A percentile compares a stretch with the other conserved stretches of the same genome.
Conservation (phyloP, 441 rosid species). For the Melastoma candidum region DNA sequence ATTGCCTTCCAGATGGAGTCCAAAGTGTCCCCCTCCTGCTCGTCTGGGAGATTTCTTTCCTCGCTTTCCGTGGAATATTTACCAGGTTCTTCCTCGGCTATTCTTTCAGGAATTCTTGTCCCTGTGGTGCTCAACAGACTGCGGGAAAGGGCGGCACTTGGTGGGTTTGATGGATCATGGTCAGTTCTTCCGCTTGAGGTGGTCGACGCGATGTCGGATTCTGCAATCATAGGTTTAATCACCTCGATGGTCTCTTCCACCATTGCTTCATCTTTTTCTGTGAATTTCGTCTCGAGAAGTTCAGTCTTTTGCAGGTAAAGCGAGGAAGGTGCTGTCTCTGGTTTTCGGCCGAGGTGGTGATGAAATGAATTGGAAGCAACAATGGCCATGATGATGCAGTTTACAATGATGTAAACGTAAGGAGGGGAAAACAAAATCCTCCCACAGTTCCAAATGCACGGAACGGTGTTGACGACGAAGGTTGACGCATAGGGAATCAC, state of each 20-base stretch:
- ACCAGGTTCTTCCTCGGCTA: neutral
- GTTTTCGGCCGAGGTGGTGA: constrained; percentile 1
- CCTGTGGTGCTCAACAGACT: neutral
- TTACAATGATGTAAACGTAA: constrained; percentile 25
- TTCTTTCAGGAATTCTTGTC: neutral
- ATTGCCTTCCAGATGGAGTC: constrained; percentile 26
- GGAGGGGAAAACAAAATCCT: constrained; percentile 22
- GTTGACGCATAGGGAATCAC: constrained; percentile 23
- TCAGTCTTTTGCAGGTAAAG: neutral
- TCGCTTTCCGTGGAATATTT: neutral
- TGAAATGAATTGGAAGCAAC: constrained; percentile 20
- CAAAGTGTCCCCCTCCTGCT: constrained; percentile 11
- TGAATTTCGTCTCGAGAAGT: neutral
- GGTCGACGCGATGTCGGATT: too few relatives aligned
- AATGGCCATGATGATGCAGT: constrained; percentile 23
- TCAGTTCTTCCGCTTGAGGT: too few relatives aligned
- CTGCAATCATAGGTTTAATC: too few relatives aligned
- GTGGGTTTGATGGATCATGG: too few relatives aligned
- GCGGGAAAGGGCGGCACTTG: too few relatives aligned
- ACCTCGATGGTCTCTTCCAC: too few relatives aligned
- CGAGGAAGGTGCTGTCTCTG: neutral
- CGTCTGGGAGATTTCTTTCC: neutral
- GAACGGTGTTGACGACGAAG: constrained; percentile 21
- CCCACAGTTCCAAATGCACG: constrained; percentile 17
- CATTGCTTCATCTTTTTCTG: neutral